Evolutionary conservation across 192 early-diverging fungal species (phyloP).

Genomic region (Linnemannia hyalina): DNA sequence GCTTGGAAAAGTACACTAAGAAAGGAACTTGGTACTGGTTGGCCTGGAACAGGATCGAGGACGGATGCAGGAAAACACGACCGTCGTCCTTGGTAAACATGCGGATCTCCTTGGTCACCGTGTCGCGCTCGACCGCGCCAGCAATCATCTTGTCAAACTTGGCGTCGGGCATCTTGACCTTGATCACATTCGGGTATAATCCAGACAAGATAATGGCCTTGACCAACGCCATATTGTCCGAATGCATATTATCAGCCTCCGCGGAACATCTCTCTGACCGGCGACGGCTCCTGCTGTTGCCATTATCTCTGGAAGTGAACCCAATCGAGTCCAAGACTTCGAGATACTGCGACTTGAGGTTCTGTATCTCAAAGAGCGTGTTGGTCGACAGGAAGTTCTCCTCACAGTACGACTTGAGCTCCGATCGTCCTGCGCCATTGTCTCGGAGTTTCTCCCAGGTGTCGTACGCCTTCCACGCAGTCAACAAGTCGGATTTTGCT

Average conservation of each 20-base stretch:
- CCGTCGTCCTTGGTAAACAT: slow-evolving; percentile 77
- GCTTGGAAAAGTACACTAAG: slow-evolving; percentile 76
- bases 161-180: slow-evolving; percentile 76
- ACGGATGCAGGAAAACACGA: slow-evolving; percentile 88
- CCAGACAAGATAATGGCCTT: slow-evolving; percentile 84
- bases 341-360: slow-evolving; percentile 69
- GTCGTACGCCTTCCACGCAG: slow-evolving; percentile 61
- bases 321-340: slow-evolving; percentile 71
- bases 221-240: slow-evolving; percentile 69
- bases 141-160: slow-evolving; percentile 80
- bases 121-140: slow-evolving; percentile 79
- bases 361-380: slow-evolving; percentile 72
- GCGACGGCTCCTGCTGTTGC: slow-evolving; percentile 9
- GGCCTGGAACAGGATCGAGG: slow-evolving; percentile 77
- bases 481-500: slow-evolving; percentile 55
- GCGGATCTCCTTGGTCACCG: slow-evolving; percentile 78
- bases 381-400: slow-evolving; percentile 76
- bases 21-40: slow-evolving; percentile 74
- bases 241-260: slow-evolving; percentile 63
- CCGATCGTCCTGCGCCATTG: slow-evolving; percentile 30
- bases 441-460: slow-evolving; percentile 57
- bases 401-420: slow-evolving; percentile 49
- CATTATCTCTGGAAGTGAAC: slow-evolving; percentile 59
- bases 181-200: slow-evolving; percentile 83
- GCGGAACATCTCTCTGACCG: slow-evolving; percentile 24